phyloP scores from a whole-genome alignment of 352 stramenopile species.

The Phytophthora pisi region DNA sequence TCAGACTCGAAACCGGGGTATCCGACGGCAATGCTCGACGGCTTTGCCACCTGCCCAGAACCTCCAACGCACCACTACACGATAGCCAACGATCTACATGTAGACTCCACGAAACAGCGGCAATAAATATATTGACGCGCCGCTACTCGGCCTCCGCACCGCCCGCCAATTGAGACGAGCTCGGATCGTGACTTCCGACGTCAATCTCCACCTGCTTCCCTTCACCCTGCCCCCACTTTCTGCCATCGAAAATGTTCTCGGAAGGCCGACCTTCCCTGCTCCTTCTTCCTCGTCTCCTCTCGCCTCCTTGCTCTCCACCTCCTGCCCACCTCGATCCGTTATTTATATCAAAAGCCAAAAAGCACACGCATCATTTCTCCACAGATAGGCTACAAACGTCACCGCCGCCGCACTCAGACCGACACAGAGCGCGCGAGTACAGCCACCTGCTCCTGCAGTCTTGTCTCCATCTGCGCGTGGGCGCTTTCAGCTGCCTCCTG shows the following conservation, averaged over 20 bases:
- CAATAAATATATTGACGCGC: constrained; percentile 55
- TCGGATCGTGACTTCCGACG: constrained; percentile 19
- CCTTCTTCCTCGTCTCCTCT: constrained; percentile 8
- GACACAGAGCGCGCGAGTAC: constrained; percentile 66
- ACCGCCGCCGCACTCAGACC: constrained; percentile 38
- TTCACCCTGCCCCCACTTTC: constrained; percentile 26
- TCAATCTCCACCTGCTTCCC: constrained; percentile 21
- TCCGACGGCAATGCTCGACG: neutral
- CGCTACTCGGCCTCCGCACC: constrained; percentile 22
- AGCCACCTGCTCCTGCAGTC: constrained; percentile 72
- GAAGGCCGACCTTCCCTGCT: constrained; percentile 20
- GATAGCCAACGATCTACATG: constrained; percentile 7
- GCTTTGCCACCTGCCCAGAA: constrained; percentile 6
- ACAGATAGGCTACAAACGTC: constrained; percentile 35
- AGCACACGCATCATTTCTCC: constrained; percentile 34
- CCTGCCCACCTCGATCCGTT: constrained; percentile 29
- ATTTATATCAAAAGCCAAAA: constrained; percentile 43
- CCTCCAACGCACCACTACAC: neutral
- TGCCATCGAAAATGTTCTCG: constrained; percentile 40
- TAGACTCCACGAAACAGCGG: constrained; percentile 27
- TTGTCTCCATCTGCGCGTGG: constrained; percentile 64
- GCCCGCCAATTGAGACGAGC: constrained; percentile 17
- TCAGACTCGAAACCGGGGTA: neutral
- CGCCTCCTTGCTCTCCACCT: constrained; percentile 18
- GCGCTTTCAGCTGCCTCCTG: constrained; percentile 56